Evolutionary conservation across 2,329 filamentous ascomycete species (phyloP).

Genomic region (Cladosporium oxysporum): DNA sequence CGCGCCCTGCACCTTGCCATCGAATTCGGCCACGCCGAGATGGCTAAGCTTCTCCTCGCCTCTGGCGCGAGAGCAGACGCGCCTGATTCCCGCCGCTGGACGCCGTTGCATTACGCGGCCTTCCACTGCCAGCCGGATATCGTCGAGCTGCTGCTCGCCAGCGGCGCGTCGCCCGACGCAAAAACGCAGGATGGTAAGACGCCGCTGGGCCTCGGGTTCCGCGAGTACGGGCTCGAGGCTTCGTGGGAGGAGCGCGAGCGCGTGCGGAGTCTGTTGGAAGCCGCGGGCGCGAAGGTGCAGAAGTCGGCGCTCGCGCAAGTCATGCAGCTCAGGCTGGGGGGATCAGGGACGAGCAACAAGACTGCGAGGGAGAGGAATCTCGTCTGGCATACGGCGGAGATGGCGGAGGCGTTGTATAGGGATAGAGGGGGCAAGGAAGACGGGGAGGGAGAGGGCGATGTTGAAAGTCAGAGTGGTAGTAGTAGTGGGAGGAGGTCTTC

Average conservation of each 20-base stretch:
- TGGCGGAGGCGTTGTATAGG: slow-evolving; percentile 24
- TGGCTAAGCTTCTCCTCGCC: slow-evolving; percentile 25
- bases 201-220: slow-evolving; percentile 22
- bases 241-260: slow-evolving; percentile 8
- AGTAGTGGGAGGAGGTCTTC: background rate
- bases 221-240: slow-evolving; percentile 21
- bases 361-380: slow-evolving; percentile 22
- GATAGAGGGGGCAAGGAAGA: background rate
- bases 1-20: slow-evolving; percentile 26
- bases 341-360: slow-evolving; percentile 11
- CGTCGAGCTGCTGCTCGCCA: slow-evolving; percentile 22
- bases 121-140: slow-evolving; percentile 25
- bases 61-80: slow-evolving; percentile 24
- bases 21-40: slow-evolving; percentile 27
- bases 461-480: background rate
- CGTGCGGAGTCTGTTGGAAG: background rate
- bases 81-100: slow-evolving; percentile 25
- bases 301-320: background rate
- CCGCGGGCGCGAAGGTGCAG: background rate
- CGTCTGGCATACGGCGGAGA: slow-evolving; percentile 23
- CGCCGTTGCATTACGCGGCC: slow-evolving; percentile 27
- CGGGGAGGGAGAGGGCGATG: background rate
- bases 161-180: slow-evolving; percentile 14
- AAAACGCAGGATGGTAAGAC: slow-evolving; percentile 25
- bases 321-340: background rate